Conservation (phyloP, 2,329 filamentous ascomycete genomes). For the Colletotrichum shisoi region DNA sequence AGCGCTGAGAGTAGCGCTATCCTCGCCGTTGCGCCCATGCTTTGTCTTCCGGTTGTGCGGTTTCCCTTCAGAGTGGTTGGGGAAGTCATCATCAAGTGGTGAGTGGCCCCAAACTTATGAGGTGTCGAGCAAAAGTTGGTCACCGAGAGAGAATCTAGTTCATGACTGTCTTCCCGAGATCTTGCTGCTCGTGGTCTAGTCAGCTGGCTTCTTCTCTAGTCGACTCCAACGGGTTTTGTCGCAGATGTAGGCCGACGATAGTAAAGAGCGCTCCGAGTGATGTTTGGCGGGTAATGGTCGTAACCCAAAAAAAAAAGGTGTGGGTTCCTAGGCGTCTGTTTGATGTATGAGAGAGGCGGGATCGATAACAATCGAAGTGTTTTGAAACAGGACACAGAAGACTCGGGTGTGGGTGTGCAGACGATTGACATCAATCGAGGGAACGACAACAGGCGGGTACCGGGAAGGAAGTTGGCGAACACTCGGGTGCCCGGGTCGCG, state of each 20-base stretch:
- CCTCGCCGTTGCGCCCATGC: slow-evolving; percentile 16
- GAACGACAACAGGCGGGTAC: slow-evolving; percentile 22
- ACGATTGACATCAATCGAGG: slow-evolving; percentile 41
- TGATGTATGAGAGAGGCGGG: slow-evolving; percentile 26
- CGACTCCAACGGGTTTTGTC: neutral
- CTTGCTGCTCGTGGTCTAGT: slow-evolving; percentile 10
- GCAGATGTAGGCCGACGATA: slow-evolving; percentile 5
- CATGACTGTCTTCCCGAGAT: slow-evolving; percentile 29
- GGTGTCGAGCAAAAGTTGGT: slow-evolving; percentile 16
- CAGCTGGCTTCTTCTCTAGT: neutral
- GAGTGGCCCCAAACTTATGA: slow-evolving; percentile 5
- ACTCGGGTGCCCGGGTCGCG: slow-evolving; percentile 7
- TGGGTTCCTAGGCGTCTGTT: slow-evolving; percentile 40
- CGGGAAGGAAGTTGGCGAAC: slow-evolving; percentile 25
- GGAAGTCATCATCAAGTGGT: neutral
- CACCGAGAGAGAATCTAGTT: slow-evolving; percentile 17
- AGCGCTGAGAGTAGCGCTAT: slow-evolving; percentile 43
- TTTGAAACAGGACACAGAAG: slow-evolving; percentile 12
- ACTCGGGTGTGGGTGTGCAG: slow-evolving; percentile 38
- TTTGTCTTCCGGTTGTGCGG: slow-evolving; percentile 10
- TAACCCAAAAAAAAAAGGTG: slow-evolving; percentile 48
- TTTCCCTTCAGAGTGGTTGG: slow-evolving; percentile 3
- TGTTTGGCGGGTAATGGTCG: slow-evolving; percentile 45
- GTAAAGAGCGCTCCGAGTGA: slow-evolving; percentile 41
- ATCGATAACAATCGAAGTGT: slow-evolving; percentile 14